Base-by-base conservation (phyloP, 140 eudicot species). In the Senecio squalidus region DNA sequence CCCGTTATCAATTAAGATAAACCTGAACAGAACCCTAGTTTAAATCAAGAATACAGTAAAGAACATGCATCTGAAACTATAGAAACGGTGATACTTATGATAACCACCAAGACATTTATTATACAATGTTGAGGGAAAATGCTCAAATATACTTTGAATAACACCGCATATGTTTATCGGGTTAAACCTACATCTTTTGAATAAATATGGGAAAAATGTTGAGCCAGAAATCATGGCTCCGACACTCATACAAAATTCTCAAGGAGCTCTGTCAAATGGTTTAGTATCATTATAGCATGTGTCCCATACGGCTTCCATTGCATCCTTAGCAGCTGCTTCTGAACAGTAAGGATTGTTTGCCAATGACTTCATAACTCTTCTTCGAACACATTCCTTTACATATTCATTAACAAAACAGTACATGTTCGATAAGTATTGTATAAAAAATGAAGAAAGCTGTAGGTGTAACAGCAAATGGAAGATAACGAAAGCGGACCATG, bases 261-360 rank as follows among this genome's bases (percentile, higher is more conserved):
- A 91, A 48, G 96, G 95, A 67, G 96, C 98, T 76, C 96, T 73
- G 51, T 91, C 96, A 47, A 91, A 91, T 59, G 98, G 98, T 49
- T 75, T 64, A n/a, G 98, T 91, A 70, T 91, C 98, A 60, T 91
- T 91, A 75, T 91, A 91, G 63, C 98, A 91, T 20, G 75, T 70
- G 76, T 91, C 94, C 98, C 98, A 86, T 25, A 91, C 92, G 43
- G 96, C 96, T 71, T 91, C 98, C 94, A 91, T 81, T 28, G 96
- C 96, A 70, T 83, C 92, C 73, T 79, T 91, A 17, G 96, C 78
- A 60, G 92, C 86, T 50, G 89, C 71, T 63, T 76, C 60, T 43
- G 98, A 77, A 69, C 98, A 91, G 72, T 78, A 46, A 9, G 96
- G 98, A 58, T 84, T 91, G 33, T 17, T 58, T 4, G 68, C 58